These are phyloP conservation scores for Termitomyces sp. DNA, from an alignment of 768 basidiomycete genomes.

Conservation along the genomic window DNA sequence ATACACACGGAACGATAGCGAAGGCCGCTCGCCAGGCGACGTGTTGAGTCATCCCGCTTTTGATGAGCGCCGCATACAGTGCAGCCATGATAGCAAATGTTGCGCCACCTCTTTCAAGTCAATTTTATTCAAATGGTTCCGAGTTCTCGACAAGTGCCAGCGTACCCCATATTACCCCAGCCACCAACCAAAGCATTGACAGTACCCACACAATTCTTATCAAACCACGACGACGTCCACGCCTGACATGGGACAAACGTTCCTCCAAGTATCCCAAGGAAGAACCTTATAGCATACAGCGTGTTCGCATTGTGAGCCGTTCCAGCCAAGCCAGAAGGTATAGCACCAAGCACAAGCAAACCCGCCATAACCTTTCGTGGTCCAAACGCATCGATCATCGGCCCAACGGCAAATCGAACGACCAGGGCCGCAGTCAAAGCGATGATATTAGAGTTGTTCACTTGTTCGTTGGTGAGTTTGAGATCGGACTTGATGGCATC, in stretches of 20 bases:
- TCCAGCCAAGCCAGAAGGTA: slow-evolving; percentile 58
- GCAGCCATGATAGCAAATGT: slow-evolving; percentile 59
- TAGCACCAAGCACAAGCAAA: slow-evolving; percentile 49
- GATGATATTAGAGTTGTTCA: slow-evolving; percentile 50
- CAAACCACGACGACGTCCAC: slow-evolving; percentile 61
- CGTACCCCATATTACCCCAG: slow-evolving; percentile 46
- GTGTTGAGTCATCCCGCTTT: slow-evolving; percentile 33
- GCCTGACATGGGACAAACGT: slow-evolving; percentile 61
- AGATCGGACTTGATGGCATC: slow-evolving; percentile 53
- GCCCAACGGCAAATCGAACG: slow-evolving; percentile 45
- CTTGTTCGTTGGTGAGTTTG: slow-evolving; percentile 40
- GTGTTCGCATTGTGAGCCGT: slow-evolving; percentile 36
- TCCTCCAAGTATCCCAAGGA: slow-evolving; percentile 58
- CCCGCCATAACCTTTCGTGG: slow-evolving; percentile 54
- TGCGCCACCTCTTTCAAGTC: slow-evolving; percentile 33
- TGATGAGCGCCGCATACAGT: slow-evolving; percentile 37
- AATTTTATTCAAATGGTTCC: too few relatives aligned
- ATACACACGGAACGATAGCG: slow-evolving; percentile 42
- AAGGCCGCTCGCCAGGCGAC: slow-evolving; percentile 55
- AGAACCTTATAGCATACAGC: slow-evolving; percentile 36
- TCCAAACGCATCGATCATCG: slow-evolving; percentile 48
- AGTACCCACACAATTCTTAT: slow-evolving; percentile 38
- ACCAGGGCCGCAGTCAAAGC: slow-evolving; percentile 45
- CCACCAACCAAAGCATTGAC: slow-evolving; percentile 56
- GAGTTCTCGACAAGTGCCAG: too few relatives aligned